A percentile compares a stretch with the other conserved stretches of the same genome.
phyloP scores from a whole-genome alignment of 2,329 filamentous ascomycete species.

The Escovopsis sp. region DNA sequence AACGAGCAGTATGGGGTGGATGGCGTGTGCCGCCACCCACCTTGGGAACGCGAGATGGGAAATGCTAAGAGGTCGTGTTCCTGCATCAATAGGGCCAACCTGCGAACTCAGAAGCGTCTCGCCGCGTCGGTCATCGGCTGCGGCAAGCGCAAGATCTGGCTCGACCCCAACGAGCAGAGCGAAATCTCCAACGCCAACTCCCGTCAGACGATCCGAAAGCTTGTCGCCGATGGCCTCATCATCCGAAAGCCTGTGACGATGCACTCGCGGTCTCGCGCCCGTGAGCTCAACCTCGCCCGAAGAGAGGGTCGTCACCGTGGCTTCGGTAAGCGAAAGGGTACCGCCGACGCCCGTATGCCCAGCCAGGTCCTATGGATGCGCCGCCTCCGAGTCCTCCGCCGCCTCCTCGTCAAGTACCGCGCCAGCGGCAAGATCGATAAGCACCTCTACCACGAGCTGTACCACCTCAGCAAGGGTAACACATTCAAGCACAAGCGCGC shows the following conservation, averaged over 20 bases:
- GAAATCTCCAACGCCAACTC: conserved; percentile 99
- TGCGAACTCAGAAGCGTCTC: conserved; percentile 99
- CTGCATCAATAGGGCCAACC: conserved; percentile 67
- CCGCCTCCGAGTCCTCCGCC: conserved; percentile 96
- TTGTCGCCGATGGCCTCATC: conserved; percentile 98
- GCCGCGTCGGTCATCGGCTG: conserved; percentile 96
- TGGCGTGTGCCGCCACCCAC: background rate
- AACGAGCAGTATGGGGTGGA: too few species aligned
- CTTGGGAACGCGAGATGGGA: background rate
- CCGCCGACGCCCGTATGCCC: conserved; percentile 97
- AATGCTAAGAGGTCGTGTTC: conserved; percentile 16
- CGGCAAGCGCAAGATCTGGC: conserved; percentile 99
- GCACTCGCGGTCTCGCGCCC: conserved; percentile 95
- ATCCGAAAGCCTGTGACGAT: conserved; percentile 99
- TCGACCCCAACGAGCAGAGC: conserved; percentile 97
- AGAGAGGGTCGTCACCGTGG: conserved; percentile 95
- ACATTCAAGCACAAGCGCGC: conserved; percentile 99
- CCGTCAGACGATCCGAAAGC: conserved; percentile 98
- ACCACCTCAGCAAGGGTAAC: conserved; percentile 99
- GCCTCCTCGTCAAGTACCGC: conserved; percentile 98
- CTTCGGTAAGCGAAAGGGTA: conserved; percentile 99
- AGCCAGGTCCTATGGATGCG: conserved; percentile 99
- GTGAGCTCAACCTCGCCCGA: conserved; percentile 87
- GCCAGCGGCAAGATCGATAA: conserved; percentile 99
- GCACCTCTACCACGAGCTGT: conserved; percentile 99